Percentiles rank a stretch among this genome's conserved stretches.
Conservation (phyloP, 257 asterid genomes). For the Solanum acaule region DNA sequence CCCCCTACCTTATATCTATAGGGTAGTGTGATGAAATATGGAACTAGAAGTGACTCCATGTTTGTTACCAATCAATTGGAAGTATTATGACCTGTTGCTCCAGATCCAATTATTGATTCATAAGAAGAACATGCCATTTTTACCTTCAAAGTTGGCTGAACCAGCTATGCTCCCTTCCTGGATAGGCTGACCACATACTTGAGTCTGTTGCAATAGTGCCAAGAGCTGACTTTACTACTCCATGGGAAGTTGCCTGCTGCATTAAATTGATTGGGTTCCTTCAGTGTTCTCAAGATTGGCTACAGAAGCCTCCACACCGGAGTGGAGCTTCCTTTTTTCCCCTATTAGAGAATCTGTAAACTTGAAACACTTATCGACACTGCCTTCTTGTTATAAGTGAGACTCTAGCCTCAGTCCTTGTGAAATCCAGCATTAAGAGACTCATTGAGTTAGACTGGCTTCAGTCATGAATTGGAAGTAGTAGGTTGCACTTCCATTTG, state of each 20-base stretch:
- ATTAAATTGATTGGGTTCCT: neutral
- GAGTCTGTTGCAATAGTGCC: neutral
- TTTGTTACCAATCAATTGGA: neutral
- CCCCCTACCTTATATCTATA: neutral
- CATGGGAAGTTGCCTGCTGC: neutral
- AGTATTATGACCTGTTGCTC: neutral
- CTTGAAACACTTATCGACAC: neutral
- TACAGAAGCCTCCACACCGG: neutral
- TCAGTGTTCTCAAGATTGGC: neutral
- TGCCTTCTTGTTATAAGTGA: neutral
- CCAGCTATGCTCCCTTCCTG: neutral
- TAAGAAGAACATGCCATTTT: neutral
- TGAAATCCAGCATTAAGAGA: neutral
- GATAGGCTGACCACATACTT: neutral
- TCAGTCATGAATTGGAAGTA: neutral
- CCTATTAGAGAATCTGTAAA: neutral
- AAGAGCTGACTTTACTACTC: neutral
- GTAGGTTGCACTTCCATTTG: neutral
- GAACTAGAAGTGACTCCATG: neutral
- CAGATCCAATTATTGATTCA: neutral
- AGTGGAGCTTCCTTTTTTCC: neutral
- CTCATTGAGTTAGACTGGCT: neutral
- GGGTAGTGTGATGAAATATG: neutral
- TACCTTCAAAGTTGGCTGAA: neutral
- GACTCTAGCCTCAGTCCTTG: neutral